Percentiles rank a stretch among this genome's conserved stretches.
phyloP scores from a whole-genome alignment of 2,329 filamentous ascomycete genomes.

The Cytospora piceae region DNA sequence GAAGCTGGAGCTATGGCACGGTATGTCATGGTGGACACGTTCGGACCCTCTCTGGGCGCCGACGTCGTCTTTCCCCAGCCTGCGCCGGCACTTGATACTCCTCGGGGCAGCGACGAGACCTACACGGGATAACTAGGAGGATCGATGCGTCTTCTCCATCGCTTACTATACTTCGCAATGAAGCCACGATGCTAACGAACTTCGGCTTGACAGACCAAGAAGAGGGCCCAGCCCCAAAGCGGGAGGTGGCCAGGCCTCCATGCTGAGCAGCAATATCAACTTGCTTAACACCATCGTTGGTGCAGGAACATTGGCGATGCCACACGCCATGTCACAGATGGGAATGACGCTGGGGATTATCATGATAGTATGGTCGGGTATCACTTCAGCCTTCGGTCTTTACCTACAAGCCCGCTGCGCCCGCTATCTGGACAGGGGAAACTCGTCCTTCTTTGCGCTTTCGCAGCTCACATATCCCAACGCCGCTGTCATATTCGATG shows the following conservation, averaged over 20 bases:
- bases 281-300: conserved; percentile 96
- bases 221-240: conserved; percentile 69
- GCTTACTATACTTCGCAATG: neutral
- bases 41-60: neutral
- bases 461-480: conserved; percentile 97
- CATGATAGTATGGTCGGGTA: conserved; percentile 88
- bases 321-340: conserved; percentile 94
- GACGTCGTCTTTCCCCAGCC: neutral
- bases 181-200: conserved; percentile 21
- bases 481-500: conserved; percentile 92
- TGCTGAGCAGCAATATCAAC: conserved; percentile 91
- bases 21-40: conserved; percentile 38
- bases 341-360: conserved; percentile 83
- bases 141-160: neutral
- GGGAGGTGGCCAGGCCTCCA: conserved; percentile 80
- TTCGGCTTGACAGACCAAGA: conserved; percentile 50
- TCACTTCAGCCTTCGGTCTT: conserved; percentile 87
- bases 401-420: conserved; percentile 95
- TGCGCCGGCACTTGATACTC: neutral
- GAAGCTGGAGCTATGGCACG: conserved; percentile 53
- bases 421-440: conserved; percentile 86
- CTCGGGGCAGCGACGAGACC: neutral
- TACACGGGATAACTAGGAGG: neutral
- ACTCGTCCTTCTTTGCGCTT: conserved; percentile 91
- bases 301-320: conserved; percentile 92